Evolutionary conservation across 1,284 basidiomycete genomes (phyloP).

Genomic region (Ustilago nuda): DNA sequence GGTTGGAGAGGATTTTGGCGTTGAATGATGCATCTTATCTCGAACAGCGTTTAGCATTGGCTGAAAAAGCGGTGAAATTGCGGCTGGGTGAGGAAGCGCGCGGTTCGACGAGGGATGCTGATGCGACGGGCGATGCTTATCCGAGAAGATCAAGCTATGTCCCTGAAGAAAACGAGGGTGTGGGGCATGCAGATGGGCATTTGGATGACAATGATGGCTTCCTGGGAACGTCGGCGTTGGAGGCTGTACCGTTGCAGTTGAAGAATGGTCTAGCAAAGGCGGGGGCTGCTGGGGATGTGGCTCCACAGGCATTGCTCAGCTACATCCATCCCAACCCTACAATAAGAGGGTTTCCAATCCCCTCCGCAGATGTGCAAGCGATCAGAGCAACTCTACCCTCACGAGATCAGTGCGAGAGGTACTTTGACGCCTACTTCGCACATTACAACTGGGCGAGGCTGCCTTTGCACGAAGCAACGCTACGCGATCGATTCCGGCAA

Average conservation of each 20-base stretch:
- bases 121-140: slow-evolving; percentile 7
- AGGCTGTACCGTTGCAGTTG: slow-evolving; percentile 43
- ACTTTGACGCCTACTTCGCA: slow-evolving; percentile 52
- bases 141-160: slow-evolving; percentile 38
- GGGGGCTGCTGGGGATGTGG: slow-evolving; percentile 26
- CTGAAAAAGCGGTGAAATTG: slow-evolving; percentile 40
- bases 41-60: slow-evolving; percentile 43
- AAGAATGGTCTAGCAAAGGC: slow-evolving; percentile 30
- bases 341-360: slow-evolving; percentile 48
- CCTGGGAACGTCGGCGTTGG: slow-evolving; percentile 43
- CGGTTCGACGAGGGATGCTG: slow-evolving; percentile 5
- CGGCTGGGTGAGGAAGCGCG: slow-evolving; percentile 30
- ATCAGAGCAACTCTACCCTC: slow-evolving; percentile 45
- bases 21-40: slow-evolving; percentile 42
- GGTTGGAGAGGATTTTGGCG: slow-evolving; percentile 44
- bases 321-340: slow-evolving; percentile 53
- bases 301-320: slow-evolving; percentile 31
- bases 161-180: slow-evolving; percentile 36
- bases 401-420: slow-evolving; percentile 43
- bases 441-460: slow-evolving; percentile 52
- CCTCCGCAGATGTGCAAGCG: slow-evolving; percentile 41
- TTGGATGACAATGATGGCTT: slow-evolving; percentile 54
- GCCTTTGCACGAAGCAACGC: slow-evolving; percentile 31
- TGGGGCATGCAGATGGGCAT: slow-evolving; percentile 41
- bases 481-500: slow-evolving; percentile 44